phyloP scores from a whole-genome alignment of 768 basidiomycete species.

The Clathrus columnatus region DNA sequence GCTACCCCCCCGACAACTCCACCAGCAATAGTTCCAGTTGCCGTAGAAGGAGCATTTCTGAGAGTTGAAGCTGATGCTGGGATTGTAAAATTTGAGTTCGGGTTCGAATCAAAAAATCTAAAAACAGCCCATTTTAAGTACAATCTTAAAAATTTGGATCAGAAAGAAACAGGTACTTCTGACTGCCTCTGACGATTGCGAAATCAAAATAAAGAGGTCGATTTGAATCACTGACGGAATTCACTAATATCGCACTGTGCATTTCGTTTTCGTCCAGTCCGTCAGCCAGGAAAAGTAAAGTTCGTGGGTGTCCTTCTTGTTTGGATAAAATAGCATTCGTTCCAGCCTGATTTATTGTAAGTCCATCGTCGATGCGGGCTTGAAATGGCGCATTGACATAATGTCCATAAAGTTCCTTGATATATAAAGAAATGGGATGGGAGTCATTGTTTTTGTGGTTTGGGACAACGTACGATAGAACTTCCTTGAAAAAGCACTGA shows the following conservation, averaged over 20 bases:
- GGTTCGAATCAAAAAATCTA: not conserved
- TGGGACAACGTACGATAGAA: conserved; percentile 12
- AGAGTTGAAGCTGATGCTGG: not conserved
- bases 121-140: no score
- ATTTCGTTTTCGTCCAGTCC: not conserved
- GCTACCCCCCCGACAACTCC: not conserved
- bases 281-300: conserved; percentile 1
- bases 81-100: not conserved
- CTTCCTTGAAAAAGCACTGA: conserved; percentile 7
- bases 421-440: conserved; percentile 27
- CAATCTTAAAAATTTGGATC: not conserved
- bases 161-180: not conserved
- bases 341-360: conserved; percentile 1
- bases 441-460: conserved; percentile 21
- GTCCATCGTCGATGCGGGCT: conserved; percentile 23
- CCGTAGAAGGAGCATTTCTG: not conserved
- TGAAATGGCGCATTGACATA: conserved; percentile 22
- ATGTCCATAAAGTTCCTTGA: conserved; percentile 29
- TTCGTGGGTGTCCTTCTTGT: not conserved
- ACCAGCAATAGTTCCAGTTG: not conserved
- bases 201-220: conserved; percentile 8
- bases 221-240: not conserved
- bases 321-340: not conserved
- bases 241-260: not conserved
- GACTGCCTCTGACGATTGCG: not conserved